Evolutionary conservation across 805 yeast genomes (phyloP), one percentile per base, ranked within the genome.

Genomic region (Kodamaea leandrae): DNA sequence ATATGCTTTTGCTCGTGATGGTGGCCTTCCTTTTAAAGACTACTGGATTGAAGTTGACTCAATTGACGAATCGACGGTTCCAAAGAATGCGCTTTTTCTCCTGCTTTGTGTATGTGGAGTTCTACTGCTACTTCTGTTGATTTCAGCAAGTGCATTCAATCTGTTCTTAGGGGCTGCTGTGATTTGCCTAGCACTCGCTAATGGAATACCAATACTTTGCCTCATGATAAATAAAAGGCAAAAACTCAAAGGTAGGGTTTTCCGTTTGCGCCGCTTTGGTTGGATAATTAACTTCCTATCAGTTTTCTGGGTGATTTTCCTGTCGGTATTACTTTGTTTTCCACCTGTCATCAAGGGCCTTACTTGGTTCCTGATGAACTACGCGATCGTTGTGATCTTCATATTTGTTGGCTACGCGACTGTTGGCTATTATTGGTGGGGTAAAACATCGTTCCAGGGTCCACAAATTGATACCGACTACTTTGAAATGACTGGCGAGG

Each of bases 101-200:
- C 79, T 87, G 12, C 80, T 83, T 72, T 74, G 63, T 0, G 77
- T 83, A 15, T 76, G 86, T 21, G 74, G 74, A 14, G 41, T 77
- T 2, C 61, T 86, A 34, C 86, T 90, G 1, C 57, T 81, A 6
- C 66, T 86, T 29, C 83, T 90, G 2, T 61, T 86, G 32, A 60
- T 86, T 1, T 83, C 91, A 0, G 67, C 80, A 4, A 77, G 89
- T 6, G 89, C 93, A 0, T 83, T 86, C 60, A 83, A 83, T 58
- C 89, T 95, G 3, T 86, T 86, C 58, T 78, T 86, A 65, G 93
- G 95, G 0, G 82, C 90, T 13, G 82, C 91, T 7, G 93, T 87
- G 2, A 73, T 86, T 15, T 76, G 88, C 2, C 64, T 86, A 44
- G 81, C 88, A 37, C 68, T 84, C 21, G 87, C 93, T 2, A 83